Conservation (phyloP, 805 yeast species). For the Nakazawaea peltata region DNA sequence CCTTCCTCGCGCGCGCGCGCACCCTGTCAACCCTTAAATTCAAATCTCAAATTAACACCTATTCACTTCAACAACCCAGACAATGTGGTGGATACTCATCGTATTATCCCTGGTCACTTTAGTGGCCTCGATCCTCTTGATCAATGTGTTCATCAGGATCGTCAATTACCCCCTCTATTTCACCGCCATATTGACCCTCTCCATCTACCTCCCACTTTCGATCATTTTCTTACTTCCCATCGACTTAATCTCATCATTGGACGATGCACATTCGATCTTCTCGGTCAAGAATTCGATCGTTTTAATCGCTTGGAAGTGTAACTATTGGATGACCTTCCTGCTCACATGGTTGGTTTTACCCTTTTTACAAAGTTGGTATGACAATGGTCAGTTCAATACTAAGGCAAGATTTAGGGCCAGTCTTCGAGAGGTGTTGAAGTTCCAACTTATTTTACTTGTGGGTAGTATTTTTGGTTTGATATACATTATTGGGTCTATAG, state of each 20-base stretch:
- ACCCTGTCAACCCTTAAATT: no score
- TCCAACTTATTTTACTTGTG: conserved; percentile 49
- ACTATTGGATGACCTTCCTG: conserved; percentile 76
- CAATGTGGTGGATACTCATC: conserved; percentile 18
- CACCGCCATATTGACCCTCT: conserved; percentile 39
- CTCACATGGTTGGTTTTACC: conserved; percentile 77
- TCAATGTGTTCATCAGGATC: conserved; percentile 27
- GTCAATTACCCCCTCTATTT: conserved; percentile 32
- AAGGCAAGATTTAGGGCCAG: conserved; percentile 46
- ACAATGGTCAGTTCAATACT: conserved; percentile 56
- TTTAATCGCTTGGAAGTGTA: conserved; percentile 58
- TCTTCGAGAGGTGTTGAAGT: conserved; percentile 44
- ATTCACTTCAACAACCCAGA: no score
- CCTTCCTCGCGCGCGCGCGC: no score
- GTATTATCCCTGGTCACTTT: conserved; percentile 18
- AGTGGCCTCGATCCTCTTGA: conserved; percentile 23
- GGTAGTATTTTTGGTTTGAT: conserved; percentile 46
- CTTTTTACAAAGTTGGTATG: conserved; percentile 60
- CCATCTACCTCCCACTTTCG: conserved; percentile 70
- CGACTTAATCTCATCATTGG: conserved; percentile 51
- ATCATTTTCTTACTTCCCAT: conserved; percentile 67
- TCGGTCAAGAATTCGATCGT: conserved; percentile 37
- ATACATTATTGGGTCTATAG: conserved; percentile 42
- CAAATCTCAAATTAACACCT: no score
- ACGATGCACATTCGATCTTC: conserved; percentile 31